Evolutionary conservation across 2,329 filamentous ascomycete species (phyloP), one percentile per base, ranked within the genome.

Genomic region (Sordariomycetes sp.): DNA sequence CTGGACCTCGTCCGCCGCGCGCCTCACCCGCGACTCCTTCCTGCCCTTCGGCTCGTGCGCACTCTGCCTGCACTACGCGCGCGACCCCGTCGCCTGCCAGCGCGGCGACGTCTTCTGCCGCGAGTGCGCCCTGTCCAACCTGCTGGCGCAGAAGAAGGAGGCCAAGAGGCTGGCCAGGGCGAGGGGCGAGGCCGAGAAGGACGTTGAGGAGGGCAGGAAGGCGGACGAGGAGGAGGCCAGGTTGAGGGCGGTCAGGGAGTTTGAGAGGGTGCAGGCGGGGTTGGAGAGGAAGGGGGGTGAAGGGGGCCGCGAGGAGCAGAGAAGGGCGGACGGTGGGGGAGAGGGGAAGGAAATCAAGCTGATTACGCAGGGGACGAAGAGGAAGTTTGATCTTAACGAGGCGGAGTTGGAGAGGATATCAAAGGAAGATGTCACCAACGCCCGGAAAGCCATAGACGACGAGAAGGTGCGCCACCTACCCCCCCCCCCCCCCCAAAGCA

Each of bases 71-170:
- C 83, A 91, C 60, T 82, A 87, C 8, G 88, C 92, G 22, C 82
- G 87, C 34, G 83, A 90, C 53, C 92, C 94, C 0, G 90, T 97
- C 40, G 85, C 90, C 24, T 97, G 93, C 71, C 76, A 81, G 2
- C 82, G 86, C 62, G 93, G 93, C 61, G 92, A 97, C 71, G 79
- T 99, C 16, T 97, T 97, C 75, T 99, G 93, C 71, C 86, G 90
- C 64, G 94, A 97, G 75, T 99, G 93, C 74, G 92, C 91, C 10
- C 82, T 97, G 57, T 86, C 79, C 64, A 96, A 97, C 66, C 85
- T 99, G n/a, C 79, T 97, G 1, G 82, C 90, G 1, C 93, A 99
- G 72, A 87, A 90, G 64, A 89, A 92, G 73, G 94, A 97, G 68
- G 92, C 96, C 62, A 94, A 91, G 69, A 83, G 94, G 0, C 68